These are phyloP conservation scores for Cladosporium sphaerospermum DNA, from an alignment of 2,329 filamentous ascomycete species.

Conservation along the genomic window DNA sequence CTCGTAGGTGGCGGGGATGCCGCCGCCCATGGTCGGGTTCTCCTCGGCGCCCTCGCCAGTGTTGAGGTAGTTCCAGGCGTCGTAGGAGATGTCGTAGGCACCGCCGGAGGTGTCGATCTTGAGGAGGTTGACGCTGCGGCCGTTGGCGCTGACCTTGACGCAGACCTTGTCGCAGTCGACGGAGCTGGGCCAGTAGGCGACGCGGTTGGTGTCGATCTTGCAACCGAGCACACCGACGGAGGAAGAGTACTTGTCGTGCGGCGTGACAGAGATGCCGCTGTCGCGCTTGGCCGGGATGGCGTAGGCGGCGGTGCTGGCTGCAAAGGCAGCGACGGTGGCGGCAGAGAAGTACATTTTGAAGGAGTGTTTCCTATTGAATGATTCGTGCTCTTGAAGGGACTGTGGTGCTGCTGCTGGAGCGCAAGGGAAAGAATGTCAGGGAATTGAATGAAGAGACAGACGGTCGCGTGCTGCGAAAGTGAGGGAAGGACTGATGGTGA, in stretches of 20 bases:
- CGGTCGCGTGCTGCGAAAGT: slow-evolving; percentile 8
- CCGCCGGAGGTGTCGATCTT: slow-evolving; percentile 52
- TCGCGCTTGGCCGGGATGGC: slow-evolving; percentile 13
- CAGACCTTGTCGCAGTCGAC: slow-evolving; percentile 53
- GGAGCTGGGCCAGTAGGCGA: slow-evolving; percentile 54
- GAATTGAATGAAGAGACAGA: not conserved
- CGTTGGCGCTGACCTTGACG: slow-evolving; percentile 46
- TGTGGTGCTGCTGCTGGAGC: slow-evolving; percentile 3
- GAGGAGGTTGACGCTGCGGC: slow-evolving; percentile 51
- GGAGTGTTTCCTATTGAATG: not conserved
- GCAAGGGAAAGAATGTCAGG: slow-evolving; percentile 6
- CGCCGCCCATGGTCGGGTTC: slow-evolving; percentile 45
- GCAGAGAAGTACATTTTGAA: slow-evolving; percentile 16
- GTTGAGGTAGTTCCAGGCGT: slow-evolving; percentile 55
- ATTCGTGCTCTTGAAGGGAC: slow-evolving; percentile 7
- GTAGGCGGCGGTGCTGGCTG: slow-evolving; percentile 14
- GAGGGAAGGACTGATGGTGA: slow-evolving; percentile 10
- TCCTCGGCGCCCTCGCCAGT: slow-evolving; percentile 45
- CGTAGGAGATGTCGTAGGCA: slow-evolving; percentile 55
- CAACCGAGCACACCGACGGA: slow-evolving; percentile 55
- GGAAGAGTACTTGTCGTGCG: slow-evolving; percentile 52
- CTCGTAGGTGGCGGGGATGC: slow-evolving; percentile 47
- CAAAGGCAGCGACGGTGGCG: slow-evolving; percentile 16
- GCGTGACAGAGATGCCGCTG: slow-evolving; percentile 36
- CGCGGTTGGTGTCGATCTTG: slow-evolving; percentile 55